These are phyloP conservation scores for Ogataea siamensis DNA, from an alignment of 805 yeast genomes.

Conservation along the genomic window DNA sequence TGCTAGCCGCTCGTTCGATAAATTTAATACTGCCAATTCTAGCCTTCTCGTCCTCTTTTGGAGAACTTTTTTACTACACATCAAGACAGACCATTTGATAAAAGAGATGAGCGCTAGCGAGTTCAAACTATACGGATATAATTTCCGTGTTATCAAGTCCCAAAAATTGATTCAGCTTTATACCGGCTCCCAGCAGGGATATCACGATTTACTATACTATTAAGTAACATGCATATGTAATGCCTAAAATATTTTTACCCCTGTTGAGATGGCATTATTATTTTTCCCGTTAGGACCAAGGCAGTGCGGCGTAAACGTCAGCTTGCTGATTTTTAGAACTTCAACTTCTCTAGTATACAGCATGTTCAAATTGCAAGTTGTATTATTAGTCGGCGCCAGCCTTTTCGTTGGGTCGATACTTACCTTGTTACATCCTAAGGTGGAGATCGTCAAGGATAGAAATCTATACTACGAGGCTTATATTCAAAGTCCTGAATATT, in stretches of 20 bases:
- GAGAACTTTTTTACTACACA: constrained; percentile 21
- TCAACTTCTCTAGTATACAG: neutral
- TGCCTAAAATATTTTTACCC: too few relatives aligned
- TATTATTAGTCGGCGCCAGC: constrained; percentile 6
- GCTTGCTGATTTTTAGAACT: neutral
- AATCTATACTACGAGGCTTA: constrained; percentile 10
- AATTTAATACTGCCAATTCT: constrained; percentile 18
- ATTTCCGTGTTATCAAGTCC: constrained; percentile 20
- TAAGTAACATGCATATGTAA: constrained; percentile 2
- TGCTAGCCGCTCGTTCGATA: constrained; percentile 18
- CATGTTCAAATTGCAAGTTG: neutral
- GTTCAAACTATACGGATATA: constrained; percentile 29
- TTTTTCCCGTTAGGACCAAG: neutral
- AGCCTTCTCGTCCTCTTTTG: constrained; percentile 27
- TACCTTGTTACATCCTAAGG: constrained; percentile 4
- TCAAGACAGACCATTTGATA: constrained; percentile 13
- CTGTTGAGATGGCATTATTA: neutral
- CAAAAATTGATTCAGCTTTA: constrained; percentile 24
- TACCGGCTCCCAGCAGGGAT: constrained; percentile 22
- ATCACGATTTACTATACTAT: constrained; percentile 24
- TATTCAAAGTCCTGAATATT: constrained; percentile 9
- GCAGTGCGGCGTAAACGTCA: neutral
- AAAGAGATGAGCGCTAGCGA: constrained; percentile 1
- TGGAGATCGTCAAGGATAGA: constrained; percentile 3
- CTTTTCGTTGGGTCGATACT: constrained; percentile 8